Evolutionary conservation across 2,329 filamentous ascomycete genomes (phyloP), one percentile per base, ranked within the genome.

Genomic region (Alternaria panax): DNA sequence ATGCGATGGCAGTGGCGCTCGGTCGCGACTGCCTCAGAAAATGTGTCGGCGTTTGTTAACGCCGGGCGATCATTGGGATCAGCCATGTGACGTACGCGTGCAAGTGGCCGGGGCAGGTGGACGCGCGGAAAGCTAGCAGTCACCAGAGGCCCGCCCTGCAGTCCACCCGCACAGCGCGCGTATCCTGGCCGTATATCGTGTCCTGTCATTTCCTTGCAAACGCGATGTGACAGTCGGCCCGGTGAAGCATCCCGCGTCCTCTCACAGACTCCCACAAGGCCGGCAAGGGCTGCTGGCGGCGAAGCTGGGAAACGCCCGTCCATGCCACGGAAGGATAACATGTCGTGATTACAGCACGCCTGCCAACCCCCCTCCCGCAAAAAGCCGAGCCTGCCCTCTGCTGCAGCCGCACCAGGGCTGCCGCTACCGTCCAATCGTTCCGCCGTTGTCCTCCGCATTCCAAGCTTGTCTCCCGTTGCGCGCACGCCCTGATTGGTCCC

Each of bases 291-390:
- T 18, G 45, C 20, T 22, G 28, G 30, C 45, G 45, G 45, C 28
- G 7, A 27, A 30, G 45, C 27, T 45, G 18, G 28, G 50, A 20
- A 48, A 42, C 34, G 22, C 34, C 34, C 43, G 45, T 56, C 38
- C 41, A 53, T 55, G 54, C 51, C 48, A 54, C 58, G 50, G 51
- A 56, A 63, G 45, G 53, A 59, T 61, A 59, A 43, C 54, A 58
- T 47, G 58, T 51, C 38, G 32, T 48, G 50, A 60, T 54, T 54
- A 36, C 52, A 54, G 30, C 40, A 41, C 51, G 50, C 30, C 54
- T 48, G 51, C 50, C 41, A 52, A 32, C 46, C 58, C 58, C 51
- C 34, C 24, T 43, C 41, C 54, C 58, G 41, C 61, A 32, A 18
- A 25, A 48, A 24, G 36, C 54, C 58, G 54, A 45, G 58, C 43